Conservation (phyloP, 768 basidiomycete genomes). For the Auriscalpium vulgare region DNA sequence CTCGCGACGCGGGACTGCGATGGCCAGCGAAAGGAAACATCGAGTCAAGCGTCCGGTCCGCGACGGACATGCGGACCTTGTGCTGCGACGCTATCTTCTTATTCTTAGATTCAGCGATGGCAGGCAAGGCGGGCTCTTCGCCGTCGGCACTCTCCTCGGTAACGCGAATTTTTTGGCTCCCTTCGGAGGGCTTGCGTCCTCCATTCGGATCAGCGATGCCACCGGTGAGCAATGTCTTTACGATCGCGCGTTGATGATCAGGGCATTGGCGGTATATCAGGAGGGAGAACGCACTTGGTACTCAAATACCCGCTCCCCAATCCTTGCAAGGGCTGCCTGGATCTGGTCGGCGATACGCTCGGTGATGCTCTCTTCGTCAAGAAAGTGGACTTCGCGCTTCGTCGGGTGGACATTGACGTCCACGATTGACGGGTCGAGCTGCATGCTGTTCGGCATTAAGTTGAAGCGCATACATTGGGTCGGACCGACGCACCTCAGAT, state of each 20-base stretch:
- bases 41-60: conserved; percentile 88
- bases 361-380: conserved; percentile 84
- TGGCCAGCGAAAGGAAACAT: conserved; percentile 73
- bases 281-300: conserved; percentile 46
- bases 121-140: neutral
- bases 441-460: conserved; percentile 40
- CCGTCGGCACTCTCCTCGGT: neutral
- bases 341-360: conserved; percentile 68
- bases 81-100: conserved; percentile 66
- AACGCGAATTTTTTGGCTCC: conserved; percentile 10
- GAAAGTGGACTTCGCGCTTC: conserved; percentile 91
- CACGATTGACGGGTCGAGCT: conserved; percentile 78
- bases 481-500: conserved; percentile 61
- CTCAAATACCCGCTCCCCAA: conserved; percentile 43
- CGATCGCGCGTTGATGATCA: neutral
- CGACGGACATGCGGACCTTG: conserved; percentile 84
- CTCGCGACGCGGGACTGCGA: conserved; percentile 24
- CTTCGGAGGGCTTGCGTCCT: neutral
- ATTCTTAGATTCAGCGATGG: conserved; percentile 29
- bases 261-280: neutral
- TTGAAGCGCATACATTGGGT: neutral
- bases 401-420: conserved; percentile 99
- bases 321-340: conserved; percentile 49
- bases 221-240: conserved; percentile 54
- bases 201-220: conserved; percentile 19